A percentile compares a stretch with the other conserved stretches of the same genome.
phyloP scores from a whole-genome alignment of 805 yeast genomes.

The Kodamaea hsintzibuensis region DNA sequence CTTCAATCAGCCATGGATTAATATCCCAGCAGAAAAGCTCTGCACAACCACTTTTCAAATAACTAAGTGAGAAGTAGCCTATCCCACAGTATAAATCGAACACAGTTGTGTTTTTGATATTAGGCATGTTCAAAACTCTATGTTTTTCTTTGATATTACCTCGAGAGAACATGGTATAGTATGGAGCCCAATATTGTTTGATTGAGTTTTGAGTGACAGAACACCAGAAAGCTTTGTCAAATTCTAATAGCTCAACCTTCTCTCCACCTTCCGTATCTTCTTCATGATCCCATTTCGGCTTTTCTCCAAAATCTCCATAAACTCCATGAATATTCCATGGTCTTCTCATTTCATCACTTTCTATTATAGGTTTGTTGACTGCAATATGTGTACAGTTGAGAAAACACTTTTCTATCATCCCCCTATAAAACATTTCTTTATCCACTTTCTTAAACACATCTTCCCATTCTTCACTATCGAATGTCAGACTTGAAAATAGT shows the following conservation, averaged over 20 bases:
- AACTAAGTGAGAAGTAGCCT: constrained; percentile 78
- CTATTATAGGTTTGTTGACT: constrained; percentile 64
- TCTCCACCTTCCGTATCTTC: too few species aligned
- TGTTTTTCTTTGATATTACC: constrained; percentile 84
- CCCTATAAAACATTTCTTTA: constrained; percentile 15
- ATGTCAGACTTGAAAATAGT: constrained; percentile 52
- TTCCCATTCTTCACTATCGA: constrained; percentile 41
- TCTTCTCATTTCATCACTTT: constrained; percentile 56
- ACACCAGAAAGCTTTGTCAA: constrained; percentile 69
- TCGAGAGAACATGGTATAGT: constrained; percentile 82
- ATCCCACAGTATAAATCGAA: constrained; percentile 82
- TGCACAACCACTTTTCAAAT: constrained; percentile 54
- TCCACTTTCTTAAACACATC: constrained; percentile 12
- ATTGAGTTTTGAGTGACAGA: constrained; percentile 69
- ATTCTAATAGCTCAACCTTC: constrained; percentile 40
- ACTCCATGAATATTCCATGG: constrained; percentile 64
- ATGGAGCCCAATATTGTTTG: constrained; percentile 80
- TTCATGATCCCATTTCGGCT: background rate
- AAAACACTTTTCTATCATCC: constrained; percentile 14
- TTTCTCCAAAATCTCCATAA: constrained; percentile 66
- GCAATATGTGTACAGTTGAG: constrained; percentile 60
- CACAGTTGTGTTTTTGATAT: constrained; percentile 44
- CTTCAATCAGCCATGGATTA: constrained; percentile 82
- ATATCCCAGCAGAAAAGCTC: constrained; percentile 75
- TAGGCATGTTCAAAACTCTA: constrained; percentile 51